These are phyloP conservation scores for Aspergillus sp. DNA, from an alignment of 2,329 filamentous ascomycete genomes.

Conservation along the genomic window DNA sequence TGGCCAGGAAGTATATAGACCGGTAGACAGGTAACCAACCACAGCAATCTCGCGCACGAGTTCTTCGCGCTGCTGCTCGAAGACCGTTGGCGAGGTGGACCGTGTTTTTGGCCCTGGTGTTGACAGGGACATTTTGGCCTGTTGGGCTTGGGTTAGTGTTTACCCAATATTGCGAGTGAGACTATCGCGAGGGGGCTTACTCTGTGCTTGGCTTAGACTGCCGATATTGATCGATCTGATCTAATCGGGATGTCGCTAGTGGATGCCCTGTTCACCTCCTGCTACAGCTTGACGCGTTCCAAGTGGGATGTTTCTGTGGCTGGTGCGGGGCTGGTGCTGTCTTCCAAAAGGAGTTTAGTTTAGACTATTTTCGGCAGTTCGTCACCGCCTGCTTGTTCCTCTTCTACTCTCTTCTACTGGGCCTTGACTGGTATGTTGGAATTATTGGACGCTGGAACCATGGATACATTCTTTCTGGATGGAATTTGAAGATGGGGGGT, in stretches of 20 bases:
- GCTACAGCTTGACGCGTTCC: neutral
- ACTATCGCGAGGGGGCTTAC: too few relatives aligned
- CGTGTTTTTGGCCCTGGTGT: conserved; percentile 15
- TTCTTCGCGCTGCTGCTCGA: conserved; percentile 45
- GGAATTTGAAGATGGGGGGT: too few relatives aligned
- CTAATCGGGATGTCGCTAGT: neutral
- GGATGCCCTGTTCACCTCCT: neutral
- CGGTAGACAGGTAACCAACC: conserved; percentile 25
- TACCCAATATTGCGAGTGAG: neutral
- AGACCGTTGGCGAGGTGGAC: conserved; percentile 34
- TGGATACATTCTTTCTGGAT: too few relatives aligned
- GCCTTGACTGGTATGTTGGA: too few relatives aligned
- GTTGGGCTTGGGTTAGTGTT: neutral
- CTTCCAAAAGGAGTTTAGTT: conserved; percentile 1
- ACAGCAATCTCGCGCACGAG: conserved; percentile 45
- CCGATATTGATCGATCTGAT: neutral
- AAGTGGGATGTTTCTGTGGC: conserved; percentile 12
- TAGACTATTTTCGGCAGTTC: neutral
- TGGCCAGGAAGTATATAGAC: neutral
- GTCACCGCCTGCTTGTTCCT: conserved; percentile 9
- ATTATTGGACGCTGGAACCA: too few relatives aligned
- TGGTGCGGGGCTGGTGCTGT: conserved; percentile 9
- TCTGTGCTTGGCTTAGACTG: neutral
- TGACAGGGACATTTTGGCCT: conserved; percentile 13
- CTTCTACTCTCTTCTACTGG: too few relatives aligned